These are phyloP conservation scores for Kondoa subrosea DNA, from an alignment of 768 basidiomycete genomes.

Conservation along the genomic window DNA sequence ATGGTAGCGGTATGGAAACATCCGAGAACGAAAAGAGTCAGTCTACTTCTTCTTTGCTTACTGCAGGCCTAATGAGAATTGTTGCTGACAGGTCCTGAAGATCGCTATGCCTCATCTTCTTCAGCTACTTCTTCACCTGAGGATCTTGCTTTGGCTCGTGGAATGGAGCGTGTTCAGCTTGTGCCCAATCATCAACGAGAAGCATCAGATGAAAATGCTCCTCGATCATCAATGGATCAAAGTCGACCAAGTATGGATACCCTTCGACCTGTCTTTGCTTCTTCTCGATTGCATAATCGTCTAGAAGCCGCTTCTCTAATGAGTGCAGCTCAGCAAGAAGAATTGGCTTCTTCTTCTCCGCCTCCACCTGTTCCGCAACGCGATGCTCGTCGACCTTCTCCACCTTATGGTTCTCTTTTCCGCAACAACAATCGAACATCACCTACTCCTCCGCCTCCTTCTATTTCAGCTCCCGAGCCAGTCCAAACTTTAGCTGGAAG, in stretches of 20 bases:
- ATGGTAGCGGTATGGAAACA: background rate
- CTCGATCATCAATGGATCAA: background rate
- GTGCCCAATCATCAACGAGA: background rate
- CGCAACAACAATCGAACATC: background rate
- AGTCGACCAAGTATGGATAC: background rate
- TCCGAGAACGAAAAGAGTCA: conserved; percentile 5
- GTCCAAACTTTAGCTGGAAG: background rate
- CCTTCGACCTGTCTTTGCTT: conserved; percentile 1
- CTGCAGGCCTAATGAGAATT: background rate
- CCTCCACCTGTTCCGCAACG: background rate
- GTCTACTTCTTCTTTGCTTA: background rate
- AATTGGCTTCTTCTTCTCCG: too few relatives aligned
- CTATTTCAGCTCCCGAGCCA: background rate
- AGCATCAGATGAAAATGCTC: background rate
- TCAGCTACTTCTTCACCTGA: conserved; percentile 1
- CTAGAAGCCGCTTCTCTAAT: conserved; percentile 8
- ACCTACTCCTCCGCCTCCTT: background rate
- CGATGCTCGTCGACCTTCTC: background rate
- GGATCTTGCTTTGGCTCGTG: background rate
- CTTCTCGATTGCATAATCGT: background rate
- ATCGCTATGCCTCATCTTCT: background rate
- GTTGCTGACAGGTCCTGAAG: conserved; percentile 1
- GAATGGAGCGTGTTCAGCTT: conserved; percentile 6
- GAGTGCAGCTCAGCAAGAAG: background rate
- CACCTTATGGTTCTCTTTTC: background rate